Evolutionary conservation across 106 monocot genomes (phyloP).

Genomic region (Chionographis japonica): DNA sequence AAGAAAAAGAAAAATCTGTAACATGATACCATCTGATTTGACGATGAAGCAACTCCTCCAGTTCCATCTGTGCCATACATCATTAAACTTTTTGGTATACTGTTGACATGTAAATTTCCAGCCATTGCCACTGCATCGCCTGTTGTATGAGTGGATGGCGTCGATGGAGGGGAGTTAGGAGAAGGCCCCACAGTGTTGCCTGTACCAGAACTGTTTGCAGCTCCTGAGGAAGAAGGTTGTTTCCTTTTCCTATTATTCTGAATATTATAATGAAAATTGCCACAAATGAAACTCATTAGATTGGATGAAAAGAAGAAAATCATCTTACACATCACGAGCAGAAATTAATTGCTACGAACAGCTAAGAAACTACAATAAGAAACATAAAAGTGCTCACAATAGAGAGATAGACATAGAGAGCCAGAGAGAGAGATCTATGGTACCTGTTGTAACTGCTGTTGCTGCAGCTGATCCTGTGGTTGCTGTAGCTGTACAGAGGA

Average conservation of each 20-base stretch:
- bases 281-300: neutral
- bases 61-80: slow-evolving; percentile 71
- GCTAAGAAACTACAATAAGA: neutral
- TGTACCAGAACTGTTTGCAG: slow-evolving; percentile 83
- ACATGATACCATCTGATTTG: slow-evolving; percentile 61
- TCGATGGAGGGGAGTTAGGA: slow-evolving; percentile 64
- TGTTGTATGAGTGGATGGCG: slow-evolving; percentile 65
- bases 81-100: slow-evolving; percentile 56
- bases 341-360: neutral
- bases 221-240: slow-evolving; percentile 62
- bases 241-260: slow-evolving; percentile 79
- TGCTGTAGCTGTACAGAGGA: slow-evolving; percentile 63
- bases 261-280: slow-evolving; percentile 2
- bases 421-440: neutral
- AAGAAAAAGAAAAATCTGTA: neutral
- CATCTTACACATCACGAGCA: neutral
- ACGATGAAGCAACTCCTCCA: slow-evolving; percentile 64
- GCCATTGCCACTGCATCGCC: slow-evolving; percentile 37
- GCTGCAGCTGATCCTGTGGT: slow-evolving; percentile 60
- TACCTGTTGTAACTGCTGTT: slow-evolving; percentile 48
- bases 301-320: neutral
- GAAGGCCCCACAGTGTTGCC: slow-evolving; percentile 73
- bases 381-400: neutral
- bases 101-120: slow-evolving; percentile 60
- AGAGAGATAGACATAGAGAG: neutral